Evolutionary conservation across 768 basidiomycete genomes (phyloP), one percentile per base, ranked within the genome.

Genomic region (Cantharellus anzutake): DNA sequence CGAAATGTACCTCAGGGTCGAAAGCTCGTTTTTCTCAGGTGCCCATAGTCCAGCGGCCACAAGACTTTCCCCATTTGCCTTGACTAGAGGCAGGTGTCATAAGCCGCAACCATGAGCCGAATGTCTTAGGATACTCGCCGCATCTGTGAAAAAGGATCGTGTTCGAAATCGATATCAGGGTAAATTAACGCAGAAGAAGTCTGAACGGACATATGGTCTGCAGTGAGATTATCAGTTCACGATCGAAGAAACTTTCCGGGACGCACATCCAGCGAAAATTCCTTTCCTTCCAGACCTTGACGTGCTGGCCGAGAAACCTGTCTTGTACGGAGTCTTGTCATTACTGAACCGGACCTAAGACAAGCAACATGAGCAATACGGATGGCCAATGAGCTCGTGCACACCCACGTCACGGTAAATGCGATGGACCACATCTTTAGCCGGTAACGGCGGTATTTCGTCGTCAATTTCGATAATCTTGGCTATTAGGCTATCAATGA

Each of bases 311-410:
- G 84, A 84, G 40, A 97, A 76, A 5, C 76, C 75, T 3, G 70
- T 78, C 71, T 98, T 98, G 73, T 99, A 99, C 0, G 94, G 94
- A 3, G 94, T 99, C 72, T 92, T 93, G 68, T 92, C 86, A 60
- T 88, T 88, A 67, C 86, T 89, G 71, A 94, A 96, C 11, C 92
- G 80, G 34, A 94, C 69, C 86, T 90, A 16, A 20, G 39, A 7
- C n/a, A 62, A 34, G 16, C 4, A 3, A 48, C 14, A 41, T 5
- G 14, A 50, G 39, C 59, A 56, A 41, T 51, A 51, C 51, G 42
- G 5, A 41, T 29, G 20, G 20, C 20, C 20, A 29, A 29, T 29
- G 20, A 29, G 20, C 20, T 29, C 20, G 20, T 29, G 20, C 20
- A 3, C 34, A 69, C 78, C 42, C 56, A 86, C 87, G 68, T 97